Base-by-base conservation (phyloP, 306 rosid species). In the Glycine soja region DNA sequence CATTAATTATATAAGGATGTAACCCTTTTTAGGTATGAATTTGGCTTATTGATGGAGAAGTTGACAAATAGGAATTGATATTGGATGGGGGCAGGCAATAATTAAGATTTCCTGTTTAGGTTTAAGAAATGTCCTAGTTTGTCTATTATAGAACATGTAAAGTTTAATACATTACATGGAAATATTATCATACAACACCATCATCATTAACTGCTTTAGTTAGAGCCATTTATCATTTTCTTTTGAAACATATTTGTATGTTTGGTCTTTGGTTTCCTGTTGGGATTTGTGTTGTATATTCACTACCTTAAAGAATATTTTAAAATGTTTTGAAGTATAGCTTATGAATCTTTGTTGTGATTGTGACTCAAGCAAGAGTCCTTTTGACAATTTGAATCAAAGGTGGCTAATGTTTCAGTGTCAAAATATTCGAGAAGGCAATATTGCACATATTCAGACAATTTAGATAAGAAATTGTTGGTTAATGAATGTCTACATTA, bases 31-130 rank as follows among this genome's bases (percentile, higher is more conserved):
- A n/a, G n/a, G n/a, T n/a, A n/a, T n/a, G n/a, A n/a, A n/a, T n/a
- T n/a, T n/a, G n/a, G n/a, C n/a, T n/a, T n/a, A n/a, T n/a, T n/a
- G n/a, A n/a, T n/a, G n/a, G n/a, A n/a, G n/a, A n/a, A n/a, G n/a
- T n/a, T n/a, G n/a, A n/a, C n/a, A n/a, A n/a, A n/a, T 97, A 6
- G 99, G 98, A 80, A 97, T 96, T 71, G 98, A 96, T 85, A 87
- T 96, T 74, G 99, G 99, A 82, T 96, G 99, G 98, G 99, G 97
- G 43, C 99, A 96, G 98, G 99, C 93, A 84, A 83, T 69, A 46
- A 40, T 80, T 56, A 19, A 75, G 58, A 36, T 54, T 68, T 45
- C 57, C 53, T 85, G 46, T 72, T 82, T 12, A 72, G 45, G 47
- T 34, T 67, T 80, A 61, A 69, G 58, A 77, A 54, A 71, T 70